Conservation (phyloP, 2,329 filamentous ascomycete genomes). For the Exophiala alcalophila region DNA sequence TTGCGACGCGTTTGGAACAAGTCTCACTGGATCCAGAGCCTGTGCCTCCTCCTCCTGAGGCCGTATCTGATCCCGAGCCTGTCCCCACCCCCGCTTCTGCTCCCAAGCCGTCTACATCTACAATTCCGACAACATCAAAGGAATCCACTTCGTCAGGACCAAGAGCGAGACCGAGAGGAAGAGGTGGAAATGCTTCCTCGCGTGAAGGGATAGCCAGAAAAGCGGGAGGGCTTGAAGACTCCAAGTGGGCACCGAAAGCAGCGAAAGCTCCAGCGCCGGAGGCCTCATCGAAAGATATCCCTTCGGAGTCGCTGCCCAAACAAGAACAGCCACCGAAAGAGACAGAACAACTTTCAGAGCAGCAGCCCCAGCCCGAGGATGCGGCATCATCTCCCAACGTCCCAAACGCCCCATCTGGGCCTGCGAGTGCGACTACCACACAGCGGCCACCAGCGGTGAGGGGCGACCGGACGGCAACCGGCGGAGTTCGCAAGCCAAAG, state of each 20-base stretch:
- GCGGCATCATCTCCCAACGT: not conserved
- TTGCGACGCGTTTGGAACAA: constrained; percentile 22
- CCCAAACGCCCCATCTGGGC: constrained; percentile 5
- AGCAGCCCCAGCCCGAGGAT: not conserved
- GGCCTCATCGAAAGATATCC: no score
- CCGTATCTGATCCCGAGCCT: not conserved
- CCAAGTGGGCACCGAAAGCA: constrained; percentile 26
- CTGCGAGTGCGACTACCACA: constrained; percentile 19
- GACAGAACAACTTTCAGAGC: not conserved
- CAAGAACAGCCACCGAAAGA: not conserved
- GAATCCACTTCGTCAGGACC: constrained; percentile 6
- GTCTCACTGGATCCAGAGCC: constrained; percentile 17
- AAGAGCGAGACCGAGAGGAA: constrained; percentile 15
- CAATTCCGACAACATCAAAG: constrained; percentile 1
- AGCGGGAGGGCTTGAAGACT: constrained; percentile 26
- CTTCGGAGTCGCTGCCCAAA: no score
- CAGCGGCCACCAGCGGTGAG: constrained; percentile 46
- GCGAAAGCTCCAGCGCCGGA: constrained; percentile 11
- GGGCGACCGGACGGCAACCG: constrained; percentile 54
- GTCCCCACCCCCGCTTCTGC: not conserved
- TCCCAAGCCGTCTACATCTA: no score
- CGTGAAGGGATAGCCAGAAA: constrained; percentile 19
- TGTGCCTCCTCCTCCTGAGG: constrained; percentile 7
- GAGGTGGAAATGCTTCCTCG: constrained; percentile 11
- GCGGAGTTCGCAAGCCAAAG: constrained; percentile 56